A percentile compares a stretch with the other conserved stretches of the same genome.
Evolutionary conservation across 2,329 filamentous ascomycete genomes (phyloP).

Genomic region (Ceratocystis diversiconidia): DNA sequence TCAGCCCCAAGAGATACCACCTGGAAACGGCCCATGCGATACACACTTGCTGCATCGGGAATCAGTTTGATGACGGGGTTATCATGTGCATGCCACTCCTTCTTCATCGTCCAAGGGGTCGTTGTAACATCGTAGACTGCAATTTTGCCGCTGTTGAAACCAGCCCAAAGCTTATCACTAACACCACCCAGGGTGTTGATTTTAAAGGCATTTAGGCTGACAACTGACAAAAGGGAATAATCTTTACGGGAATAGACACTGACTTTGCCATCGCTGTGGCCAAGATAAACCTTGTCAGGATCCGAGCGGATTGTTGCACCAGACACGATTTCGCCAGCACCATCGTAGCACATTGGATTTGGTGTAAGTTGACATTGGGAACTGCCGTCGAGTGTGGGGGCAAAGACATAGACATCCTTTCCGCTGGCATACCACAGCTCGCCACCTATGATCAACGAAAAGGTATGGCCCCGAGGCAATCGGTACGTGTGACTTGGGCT

Average conservation of each 20-base stretch:
- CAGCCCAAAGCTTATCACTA: constrained; percentile 77
- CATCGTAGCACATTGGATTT: constrained; percentile 53
- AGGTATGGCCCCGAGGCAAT: constrained; percentile 67
- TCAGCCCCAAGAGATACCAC: constrained; percentile 80
- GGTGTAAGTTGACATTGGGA: constrained; percentile 61
- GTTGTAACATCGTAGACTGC: constrained; percentile 77
- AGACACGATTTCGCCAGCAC: constrained; percentile 74
- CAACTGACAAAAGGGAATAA: constrained; percentile 61
- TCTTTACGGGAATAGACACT: constrained; percentile 75
- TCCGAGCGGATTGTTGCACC: constrained; percentile 62
- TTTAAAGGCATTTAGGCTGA: constrained; percentile 87
- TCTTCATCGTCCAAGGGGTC: constrained; percentile 78
- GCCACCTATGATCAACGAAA: constrained; percentile 74
- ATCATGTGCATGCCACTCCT: constrained; percentile 88
- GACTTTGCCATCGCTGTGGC: constrained; percentile 85
- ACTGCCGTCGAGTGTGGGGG: constrained; percentile 54
- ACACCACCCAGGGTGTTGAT: constrained; percentile 77
- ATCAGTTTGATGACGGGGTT: constrained; percentile 66
- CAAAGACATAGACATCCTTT: constrained; percentile 75
- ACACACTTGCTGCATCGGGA: constrained; percentile 68
- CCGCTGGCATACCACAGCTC: constrained; percentile 79
- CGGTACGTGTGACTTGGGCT: constrained; percentile 61
- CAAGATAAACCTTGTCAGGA: constrained; percentile 71
- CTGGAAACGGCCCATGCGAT: constrained; percentile 70
- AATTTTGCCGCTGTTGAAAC: constrained; percentile 85